Percentiles rank a stretch among this genome's conserved stretches.
These are phyloP conservation scores for Botrytis aclada DNA, from an alignment of 2,329 filamentous ascomycete genomes.

Conservation along the genomic window DNA sequence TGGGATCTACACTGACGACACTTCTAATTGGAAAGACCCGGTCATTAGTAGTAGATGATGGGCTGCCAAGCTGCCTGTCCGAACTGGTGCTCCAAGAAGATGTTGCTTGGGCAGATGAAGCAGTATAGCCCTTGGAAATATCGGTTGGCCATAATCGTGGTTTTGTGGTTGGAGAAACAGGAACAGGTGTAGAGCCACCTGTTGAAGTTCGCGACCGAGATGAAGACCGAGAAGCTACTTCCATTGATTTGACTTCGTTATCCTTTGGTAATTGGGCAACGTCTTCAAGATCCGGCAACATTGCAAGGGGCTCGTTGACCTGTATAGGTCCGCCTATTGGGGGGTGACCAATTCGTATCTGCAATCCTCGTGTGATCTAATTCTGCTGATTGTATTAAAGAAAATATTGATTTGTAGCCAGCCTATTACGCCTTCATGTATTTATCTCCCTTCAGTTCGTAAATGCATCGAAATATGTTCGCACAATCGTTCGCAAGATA, in stretches of 20 bases:
- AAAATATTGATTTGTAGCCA: neutral
- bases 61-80: slow-evolving; percentile 27
- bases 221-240: slow-evolving; percentile 7
- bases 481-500: neutral
- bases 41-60: slow-evolving; percentile 22
- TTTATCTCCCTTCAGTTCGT: neutral
- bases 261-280: neutral
- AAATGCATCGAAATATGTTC: slow-evolving; percentile 6
- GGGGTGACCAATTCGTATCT: slow-evolving; percentile 3
- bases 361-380: neutral
- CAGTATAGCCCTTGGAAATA: slow-evolving; percentile 8
- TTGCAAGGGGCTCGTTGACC: slow-evolving; percentile 10
- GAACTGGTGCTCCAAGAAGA: slow-evolving; percentile 27
- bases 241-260: neutral
- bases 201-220: slow-evolving; percentile 1
- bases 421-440: neutral
- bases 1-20: slow-evolving; percentile 33
- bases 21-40: slow-evolving; percentile 35
- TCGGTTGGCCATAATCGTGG: slow-evolving; percentile 15
- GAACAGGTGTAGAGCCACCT: neutral
- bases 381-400: neutral
- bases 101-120: slow-evolving; percentile 9
- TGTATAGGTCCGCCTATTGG: slow-evolving; percentile 4
- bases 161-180: slow-evolving; percentile 10
- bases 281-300: neutral